These are phyloP conservation scores for Corchorus capsularis DNA, from an alignment of 345 rosid genomes.

Conservation along the genomic window DNA sequence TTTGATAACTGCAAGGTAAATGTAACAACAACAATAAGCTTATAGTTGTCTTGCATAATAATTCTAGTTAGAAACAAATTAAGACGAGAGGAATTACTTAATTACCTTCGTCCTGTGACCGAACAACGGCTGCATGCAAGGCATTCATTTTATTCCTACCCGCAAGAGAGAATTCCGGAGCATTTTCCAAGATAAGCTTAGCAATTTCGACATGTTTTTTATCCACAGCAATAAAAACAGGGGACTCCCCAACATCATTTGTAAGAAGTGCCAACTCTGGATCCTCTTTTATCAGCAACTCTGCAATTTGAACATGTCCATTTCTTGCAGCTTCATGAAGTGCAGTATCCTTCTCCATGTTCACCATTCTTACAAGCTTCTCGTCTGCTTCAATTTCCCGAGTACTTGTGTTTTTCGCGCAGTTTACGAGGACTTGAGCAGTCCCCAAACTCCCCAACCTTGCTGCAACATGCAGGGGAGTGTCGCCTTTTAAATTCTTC, in stretches of 20 bases:
- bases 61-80: not conserved
- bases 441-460: too few relatives aligned
- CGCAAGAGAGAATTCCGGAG: constrained; percentile 1
- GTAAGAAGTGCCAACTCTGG: not conserved
- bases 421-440: constrained; percentile 2
- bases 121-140: constrained; percentile 29
- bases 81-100: not conserved
- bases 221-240: constrained; percentile 33
- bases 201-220: constrained; percentile 8
- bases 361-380: constrained; percentile 21
- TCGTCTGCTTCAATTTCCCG: constrained; percentile 23
- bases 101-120: constrained; percentile 17
- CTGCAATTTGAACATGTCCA: constrained; percentile 15
- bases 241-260: constrained; percentile 24
- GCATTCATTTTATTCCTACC: constrained; percentile 28
- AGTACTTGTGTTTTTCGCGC: not conserved
- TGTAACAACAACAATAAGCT: not conserved
- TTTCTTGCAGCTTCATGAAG: constrained; percentile 27
- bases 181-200: constrained; percentile 7
- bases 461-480: too few relatives aligned
- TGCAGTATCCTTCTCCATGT: constrained; percentile 24
- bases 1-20: not conserved
- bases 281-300: constrained; percentile 24
- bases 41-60: not conserved
- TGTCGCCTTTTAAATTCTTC: not conserved